A percentile compares a stretch with the other conserved stretches of the same genome.
These are phyloP conservation scores for Boletus patriciae DNA, from an alignment of 768 basidiomycete species.

Conservation along the genomic window DNA sequence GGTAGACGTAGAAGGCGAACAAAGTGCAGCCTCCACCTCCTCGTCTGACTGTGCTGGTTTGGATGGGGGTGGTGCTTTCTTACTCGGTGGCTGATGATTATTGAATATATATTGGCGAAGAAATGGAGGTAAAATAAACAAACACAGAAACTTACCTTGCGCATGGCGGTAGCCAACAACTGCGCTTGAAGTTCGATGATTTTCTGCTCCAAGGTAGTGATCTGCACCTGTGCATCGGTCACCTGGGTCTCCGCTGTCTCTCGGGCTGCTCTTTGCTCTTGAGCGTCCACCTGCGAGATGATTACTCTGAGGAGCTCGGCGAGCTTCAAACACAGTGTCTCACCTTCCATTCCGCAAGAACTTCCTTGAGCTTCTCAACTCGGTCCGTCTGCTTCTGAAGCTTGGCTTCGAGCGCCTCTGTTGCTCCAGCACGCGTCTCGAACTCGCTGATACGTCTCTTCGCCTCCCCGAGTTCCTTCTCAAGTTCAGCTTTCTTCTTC, in stretches of 20 bases:
- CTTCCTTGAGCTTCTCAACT: slow-evolving; percentile 43
- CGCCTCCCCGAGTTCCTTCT: slow-evolving; percentile 52
- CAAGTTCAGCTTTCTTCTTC: slow-evolving; percentile 56
- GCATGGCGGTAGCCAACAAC: slow-evolving; percentile 39
- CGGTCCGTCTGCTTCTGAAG: slow-evolving; percentile 45
- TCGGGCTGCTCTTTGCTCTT: slow-evolving; percentile 37
- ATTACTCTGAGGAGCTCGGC: neutral
- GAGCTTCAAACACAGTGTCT: neutral
- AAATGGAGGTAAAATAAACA: slow-evolving; percentile 17
- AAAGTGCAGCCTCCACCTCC: slow-evolving; percentile 23
- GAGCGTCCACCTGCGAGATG: slow-evolving; percentile 39
- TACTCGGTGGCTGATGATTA: slow-evolving; percentile 11
- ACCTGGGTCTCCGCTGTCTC: slow-evolving; percentile 37
- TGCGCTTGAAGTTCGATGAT: slow-evolving; percentile 47
- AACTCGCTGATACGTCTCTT: slow-evolving; percentile 35
- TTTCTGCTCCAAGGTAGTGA: slow-evolving; percentile 36
- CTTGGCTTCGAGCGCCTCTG: slow-evolving; percentile 35
- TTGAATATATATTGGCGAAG: neutral
- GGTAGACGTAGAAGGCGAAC: slow-evolving; percentile 17
- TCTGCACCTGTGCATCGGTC: slow-evolving; percentile 32
- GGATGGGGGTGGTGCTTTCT: slow-evolving; percentile 8
- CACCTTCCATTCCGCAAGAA: slow-evolving; percentile 49
- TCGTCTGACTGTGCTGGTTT: slow-evolving; percentile 19
- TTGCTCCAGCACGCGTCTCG: slow-evolving; percentile 25
- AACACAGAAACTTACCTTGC: slow-evolving; percentile 17